A percentile compares a stretch with the other conserved stretches of the same genome.
phyloP scores from a whole-genome alignment of 148 eudicot species.

The Persicaria tinctoria region DNA sequence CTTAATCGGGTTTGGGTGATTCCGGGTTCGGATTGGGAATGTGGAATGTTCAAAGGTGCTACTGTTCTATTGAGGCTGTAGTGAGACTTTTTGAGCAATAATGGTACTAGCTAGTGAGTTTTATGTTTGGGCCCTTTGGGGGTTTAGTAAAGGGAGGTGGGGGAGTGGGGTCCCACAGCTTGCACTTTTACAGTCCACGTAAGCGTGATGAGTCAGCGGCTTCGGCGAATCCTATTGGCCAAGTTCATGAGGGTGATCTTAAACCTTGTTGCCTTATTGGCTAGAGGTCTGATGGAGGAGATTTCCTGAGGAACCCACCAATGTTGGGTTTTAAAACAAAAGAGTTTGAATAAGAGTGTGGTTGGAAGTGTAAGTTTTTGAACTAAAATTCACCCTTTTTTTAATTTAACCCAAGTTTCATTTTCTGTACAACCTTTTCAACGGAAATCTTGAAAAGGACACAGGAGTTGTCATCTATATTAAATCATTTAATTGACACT shows the following conservation, averaged over 20 bases:
- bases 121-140: background rate
- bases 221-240: constrained; percentile 3
- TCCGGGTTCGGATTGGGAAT: background rate
- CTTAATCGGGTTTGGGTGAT: background rate
- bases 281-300: background rate
- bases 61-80: background rate
- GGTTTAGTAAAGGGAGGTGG: constrained; percentile 7
- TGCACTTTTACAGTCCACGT: constrained; percentile 12
- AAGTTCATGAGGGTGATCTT: constrained; percentile 6
- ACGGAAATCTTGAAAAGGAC: background rate
- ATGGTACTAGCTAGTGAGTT: background rate
- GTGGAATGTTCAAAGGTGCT: background rate
- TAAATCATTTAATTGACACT: too few species aligned
- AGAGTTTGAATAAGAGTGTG: background rate
- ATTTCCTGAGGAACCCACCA: constrained; percentile 12
- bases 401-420: background rate
- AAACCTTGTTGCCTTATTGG: constrained; percentile 11
- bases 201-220: background rate
- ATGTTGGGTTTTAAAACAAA: background rate
- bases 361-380: background rate
- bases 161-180: constrained; percentile 2
- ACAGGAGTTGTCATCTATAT: too few species aligned
- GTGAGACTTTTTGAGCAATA: background rate
- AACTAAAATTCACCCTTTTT: background rate
- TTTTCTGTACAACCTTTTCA: background rate